Base-by-base conservation (phyloP, 1,284 basidiomycete species). In the Chalciporus sp. region DNA sequence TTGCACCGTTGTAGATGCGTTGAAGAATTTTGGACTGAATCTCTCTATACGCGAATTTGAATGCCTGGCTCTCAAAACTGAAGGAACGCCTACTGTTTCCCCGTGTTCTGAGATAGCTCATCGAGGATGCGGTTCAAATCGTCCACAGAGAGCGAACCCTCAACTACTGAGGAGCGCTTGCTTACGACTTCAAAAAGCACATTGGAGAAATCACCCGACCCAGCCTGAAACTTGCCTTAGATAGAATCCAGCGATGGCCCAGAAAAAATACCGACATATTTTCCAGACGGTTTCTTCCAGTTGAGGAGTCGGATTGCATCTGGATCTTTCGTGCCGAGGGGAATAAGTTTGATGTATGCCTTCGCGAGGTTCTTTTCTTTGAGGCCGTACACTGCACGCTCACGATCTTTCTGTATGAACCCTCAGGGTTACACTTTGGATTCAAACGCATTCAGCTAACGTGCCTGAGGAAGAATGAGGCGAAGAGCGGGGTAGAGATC, bases 281-380 rank as follows among this genome's bases (percentile, higher is more conserved):
- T 76, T 43, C 85, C 85, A 0, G 82, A 82, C 0, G 94, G 95
- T 60, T 84, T 86, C 75, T 95, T 98, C 95, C 95, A 97, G 61
- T 95, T 89, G 47, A 90, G 73, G 43, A 98, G 73, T 29, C 89
- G 82, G 49, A 88, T 80, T 0, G 93, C 89, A 60, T 94, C 90
- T 2, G 86, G 86, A 53, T 90, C 88, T 65, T 85, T 85, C 65
- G 75, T 81, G 46, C 88, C 85, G 1, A 98, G 76, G 0, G 91
- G 92, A 39, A 98, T 89, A 0, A 95, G 79, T 57, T 90, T 88
- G 72, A 95, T 92, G 67, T 95, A 95, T 10, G 84, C 85, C 71
- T 93, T 95, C 3, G 94, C 94, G 2, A 98, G 75, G 64, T 90
- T 90, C 71, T 90, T 89, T 74, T 98, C 95, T 69, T 97, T 97